Evolutionary conservation across 176 grass and related monocot genomes (phyloP).

Genomic region (Carex littledalei): DNA sequence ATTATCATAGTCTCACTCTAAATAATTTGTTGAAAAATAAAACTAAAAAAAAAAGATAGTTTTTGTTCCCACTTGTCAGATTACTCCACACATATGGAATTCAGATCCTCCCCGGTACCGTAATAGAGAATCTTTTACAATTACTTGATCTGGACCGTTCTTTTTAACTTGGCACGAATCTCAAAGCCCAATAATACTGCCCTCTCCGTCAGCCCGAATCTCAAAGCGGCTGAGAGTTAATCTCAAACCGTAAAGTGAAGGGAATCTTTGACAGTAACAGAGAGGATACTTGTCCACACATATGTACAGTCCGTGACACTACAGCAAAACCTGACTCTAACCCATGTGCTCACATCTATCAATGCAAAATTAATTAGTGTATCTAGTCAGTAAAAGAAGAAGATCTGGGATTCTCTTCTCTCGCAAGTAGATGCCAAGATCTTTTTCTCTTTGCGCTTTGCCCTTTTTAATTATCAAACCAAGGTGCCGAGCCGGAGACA

Average conservation of each 20-base stretch:
- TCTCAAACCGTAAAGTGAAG: no score
- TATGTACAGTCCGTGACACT: neutral
- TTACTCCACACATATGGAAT: no score
- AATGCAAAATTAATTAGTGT: neutral
- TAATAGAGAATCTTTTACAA: no score
- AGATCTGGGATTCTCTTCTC: neutral
- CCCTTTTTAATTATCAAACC: neutral
- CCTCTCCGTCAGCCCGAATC: no score
- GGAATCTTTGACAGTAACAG: no score
- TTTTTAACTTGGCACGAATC: no score
- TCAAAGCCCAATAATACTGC: no score
- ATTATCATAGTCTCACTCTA: no score
- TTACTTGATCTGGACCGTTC: no score
- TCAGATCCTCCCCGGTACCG: no score
- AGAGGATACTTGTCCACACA: no score
- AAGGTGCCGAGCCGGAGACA: neutral
- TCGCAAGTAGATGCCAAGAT: neutral
- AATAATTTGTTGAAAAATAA: neutral
- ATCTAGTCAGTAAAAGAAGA: neutral
- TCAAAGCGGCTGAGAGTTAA: no score
- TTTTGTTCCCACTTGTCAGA: neutral
- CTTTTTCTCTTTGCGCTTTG: neutral
- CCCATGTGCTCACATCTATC: constrained; percentile 7
- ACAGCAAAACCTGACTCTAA: neutral
- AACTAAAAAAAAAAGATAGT: neutral